Conservation (phyloP, 495 filamentous ascomycete species). For the Haplographium delicatum region DNA sequence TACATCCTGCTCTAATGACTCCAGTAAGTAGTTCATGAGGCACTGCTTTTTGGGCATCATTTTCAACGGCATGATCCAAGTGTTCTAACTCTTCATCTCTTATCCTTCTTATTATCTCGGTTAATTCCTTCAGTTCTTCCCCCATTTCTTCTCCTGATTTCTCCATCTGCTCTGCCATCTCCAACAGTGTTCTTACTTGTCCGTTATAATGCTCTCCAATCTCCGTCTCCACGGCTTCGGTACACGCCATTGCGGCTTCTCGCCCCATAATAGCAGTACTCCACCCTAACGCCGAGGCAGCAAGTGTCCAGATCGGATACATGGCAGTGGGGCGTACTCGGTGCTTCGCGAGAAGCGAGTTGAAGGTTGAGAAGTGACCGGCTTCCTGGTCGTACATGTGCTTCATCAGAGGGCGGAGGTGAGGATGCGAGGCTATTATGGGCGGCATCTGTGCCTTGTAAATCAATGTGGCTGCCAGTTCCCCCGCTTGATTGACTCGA, state of each 20-base stretch:
- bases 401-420: conserved; percentile 82
- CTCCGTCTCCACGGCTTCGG: conserved; percentile 97
- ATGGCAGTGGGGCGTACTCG: conserved; percentile 90
- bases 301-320: conserved; percentile 85
- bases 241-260: conserved; percentile 98
- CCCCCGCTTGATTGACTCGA: conserved; percentile 86
- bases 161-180: conserved; percentile 68
- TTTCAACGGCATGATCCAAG: conserved; percentile 87
- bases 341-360: conserved; percentile 74
- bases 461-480: conserved; percentile 81
- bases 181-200: conserved; percentile 74
- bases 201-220: conserved; percentile 95
- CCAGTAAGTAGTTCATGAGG: conserved; percentile 88
- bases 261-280: conserved; percentile 82
- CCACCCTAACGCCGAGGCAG: conserved; percentile 84
- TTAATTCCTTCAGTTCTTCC: conserved; percentile 67
- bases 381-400: conserved; percentile 99
- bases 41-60: conserved; percentile 82
- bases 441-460: conserved; percentile 73
- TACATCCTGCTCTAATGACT: conserved; percentile 80
- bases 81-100: conserved; percentile 97
- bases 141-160: conserved; percentile 68
- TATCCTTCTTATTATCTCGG: conserved; percentile 71
- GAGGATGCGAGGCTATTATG: conserved; percentile 69
- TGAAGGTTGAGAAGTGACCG: conserved; percentile 80